Conservation (phyloP, 345 rosid species). For the Hirschfeldia incana region DNA sequence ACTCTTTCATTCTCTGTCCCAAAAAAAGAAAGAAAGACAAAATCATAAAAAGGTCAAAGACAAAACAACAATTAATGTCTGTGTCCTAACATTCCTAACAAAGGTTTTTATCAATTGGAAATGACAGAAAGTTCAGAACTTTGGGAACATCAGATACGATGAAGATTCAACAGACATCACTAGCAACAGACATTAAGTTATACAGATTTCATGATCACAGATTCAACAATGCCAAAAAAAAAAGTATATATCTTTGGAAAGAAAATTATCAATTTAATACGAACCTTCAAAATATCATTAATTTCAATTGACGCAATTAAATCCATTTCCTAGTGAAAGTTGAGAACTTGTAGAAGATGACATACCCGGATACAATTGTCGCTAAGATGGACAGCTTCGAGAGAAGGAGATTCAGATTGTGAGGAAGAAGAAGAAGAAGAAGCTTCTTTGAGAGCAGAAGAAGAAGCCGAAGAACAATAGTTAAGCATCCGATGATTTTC, state of each 20-base stretch:
- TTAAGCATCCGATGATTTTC: conserved; percentile 63
- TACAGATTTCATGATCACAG: neutral
- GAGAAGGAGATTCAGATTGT: conserved; percentile 43
- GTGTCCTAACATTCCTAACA: neutral
- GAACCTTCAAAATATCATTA: neutral
- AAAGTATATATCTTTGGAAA: neutral
- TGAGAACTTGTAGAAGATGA: neutral
- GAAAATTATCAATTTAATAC: neutral
- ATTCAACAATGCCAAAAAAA: neutral
- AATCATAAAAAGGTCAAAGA: conserved; percentile 5
- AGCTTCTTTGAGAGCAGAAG: conserved; percentile 52
- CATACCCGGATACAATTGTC: conserved; percentile 71
- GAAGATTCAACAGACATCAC: too few relatives aligned
- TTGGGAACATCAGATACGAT: too few relatives aligned
- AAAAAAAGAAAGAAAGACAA: neutral
- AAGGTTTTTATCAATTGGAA: neutral
- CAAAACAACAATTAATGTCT: neutral
- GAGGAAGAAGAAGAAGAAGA: conserved; percentile 38
- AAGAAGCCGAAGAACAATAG: conserved; percentile 42
- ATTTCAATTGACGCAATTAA: conserved; percentile 5
- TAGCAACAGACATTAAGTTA: too few relatives aligned
- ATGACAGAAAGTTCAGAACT: conserved; percentile 3
- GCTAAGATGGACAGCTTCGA: conserved; percentile 56
- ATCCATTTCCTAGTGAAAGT: conserved; percentile 1
- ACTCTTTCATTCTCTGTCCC: conserved; percentile 77